phyloP scores from a whole-genome alignment of 2,329 filamentous ascomycete species.

The Claviceps sp. region DNA sequence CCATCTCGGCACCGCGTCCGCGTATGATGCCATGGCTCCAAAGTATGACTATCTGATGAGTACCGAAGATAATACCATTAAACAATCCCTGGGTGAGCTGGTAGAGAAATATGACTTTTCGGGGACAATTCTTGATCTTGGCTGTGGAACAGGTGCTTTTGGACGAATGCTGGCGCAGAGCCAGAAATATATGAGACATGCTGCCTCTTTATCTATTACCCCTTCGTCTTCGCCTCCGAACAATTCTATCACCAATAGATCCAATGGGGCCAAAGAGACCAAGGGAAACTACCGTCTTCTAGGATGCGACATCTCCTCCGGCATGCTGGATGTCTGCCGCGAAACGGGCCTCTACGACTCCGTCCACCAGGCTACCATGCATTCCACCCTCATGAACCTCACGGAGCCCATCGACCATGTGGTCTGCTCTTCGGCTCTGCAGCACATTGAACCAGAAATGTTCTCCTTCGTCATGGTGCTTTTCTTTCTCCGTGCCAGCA shows the following conservation, averaged over 20 bases:
- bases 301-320: constrained; percentile 1
- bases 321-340: background rate
- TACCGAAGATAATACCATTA: background rate
- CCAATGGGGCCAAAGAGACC: too few relatives aligned
- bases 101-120: background rate
- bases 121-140: background rate
- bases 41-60: background rate
- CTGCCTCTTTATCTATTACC: background rate
- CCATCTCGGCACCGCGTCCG: background rate
- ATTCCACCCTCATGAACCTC: background rate
- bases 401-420: background rate
- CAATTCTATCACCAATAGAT: too few relatives aligned
- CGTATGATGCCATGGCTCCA: background rate
- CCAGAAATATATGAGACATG: background rate
- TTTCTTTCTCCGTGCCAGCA: background rate
- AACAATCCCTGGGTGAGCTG: background rate
- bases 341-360: background rate
- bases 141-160: background rate
- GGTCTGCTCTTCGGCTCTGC: background rate
- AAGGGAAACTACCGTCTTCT: background rate
- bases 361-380: background rate
- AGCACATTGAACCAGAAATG: background rate
- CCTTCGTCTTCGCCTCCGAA: too few relatives aligned
- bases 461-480: background rate
- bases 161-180: background rate